Evolutionary conservation across 2,329 filamentous ascomycete genomes (phyloP).

Genomic region (Cercospora citrullina): DNA sequence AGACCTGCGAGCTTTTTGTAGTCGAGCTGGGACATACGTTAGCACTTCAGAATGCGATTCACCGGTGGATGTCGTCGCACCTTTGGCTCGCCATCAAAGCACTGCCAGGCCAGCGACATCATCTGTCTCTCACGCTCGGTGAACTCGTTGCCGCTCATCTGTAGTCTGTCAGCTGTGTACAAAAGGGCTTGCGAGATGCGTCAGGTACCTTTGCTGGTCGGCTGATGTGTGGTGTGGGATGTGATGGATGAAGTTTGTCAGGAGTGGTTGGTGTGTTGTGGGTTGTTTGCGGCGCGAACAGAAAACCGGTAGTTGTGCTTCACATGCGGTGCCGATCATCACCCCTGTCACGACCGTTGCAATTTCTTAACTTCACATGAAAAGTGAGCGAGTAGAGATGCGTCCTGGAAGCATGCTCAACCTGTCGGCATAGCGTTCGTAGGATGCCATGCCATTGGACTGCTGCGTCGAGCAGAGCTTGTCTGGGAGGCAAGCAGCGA

Average conservation of each 20-base stretch:
- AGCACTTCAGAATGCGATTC: slow-evolving; percentile 28
- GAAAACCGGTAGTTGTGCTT: not conserved
- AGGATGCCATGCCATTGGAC: not conserved
- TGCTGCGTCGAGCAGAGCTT: not conserved
- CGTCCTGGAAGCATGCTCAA: not conserved
- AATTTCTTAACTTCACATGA: not conserved
- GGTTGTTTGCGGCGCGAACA: not conserved
- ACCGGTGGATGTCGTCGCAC: slow-evolving; percentile 41
- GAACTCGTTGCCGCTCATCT: slow-evolving; percentile 24
- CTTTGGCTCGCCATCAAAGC: slow-evolving; percentile 34
- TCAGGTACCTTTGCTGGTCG: not conserved
- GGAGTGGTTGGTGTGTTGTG: not conserved
- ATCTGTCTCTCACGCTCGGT: slow-evolving; percentile 31
- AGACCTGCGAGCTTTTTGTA: slow-evolving; percentile 29
- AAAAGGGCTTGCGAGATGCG: not conserved
- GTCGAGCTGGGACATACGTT: slow-evolving; percentile 25
- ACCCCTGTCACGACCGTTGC: not conserved
- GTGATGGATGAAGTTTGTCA: not conserved
- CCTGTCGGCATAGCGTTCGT: not conserved
- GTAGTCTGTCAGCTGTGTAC: not conserved
- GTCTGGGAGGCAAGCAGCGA: not conserved
- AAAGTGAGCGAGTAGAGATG: not conserved
- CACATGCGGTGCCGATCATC: not conserved
- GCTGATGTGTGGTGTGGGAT: not conserved
- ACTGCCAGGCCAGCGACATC: slow-evolving; percentile 33